Evolutionary conservation across 768 basidiomycete genomes (phyloP), one percentile per base, ranked within the genome.

Genomic region (Pisolithus tinctorius): DNA sequence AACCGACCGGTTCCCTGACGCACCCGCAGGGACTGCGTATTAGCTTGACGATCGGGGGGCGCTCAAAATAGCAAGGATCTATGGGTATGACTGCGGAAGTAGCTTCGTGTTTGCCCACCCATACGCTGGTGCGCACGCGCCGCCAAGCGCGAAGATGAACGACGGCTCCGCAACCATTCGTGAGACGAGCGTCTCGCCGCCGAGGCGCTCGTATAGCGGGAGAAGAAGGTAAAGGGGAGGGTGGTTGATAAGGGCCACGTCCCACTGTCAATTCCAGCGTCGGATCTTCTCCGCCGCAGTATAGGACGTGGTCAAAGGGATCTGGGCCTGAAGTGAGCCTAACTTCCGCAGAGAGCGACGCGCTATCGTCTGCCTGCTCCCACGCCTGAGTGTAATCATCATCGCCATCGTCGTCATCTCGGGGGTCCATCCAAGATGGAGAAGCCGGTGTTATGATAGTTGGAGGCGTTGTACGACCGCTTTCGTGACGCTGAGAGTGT

Each of bases 1-100:
- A 88, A 17, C 82, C 85, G 9, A 88, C 71, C 5, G 83, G 84
- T 63, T 86, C 83, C 31, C 81, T 75, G 37, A 81, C 63, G 58
- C 85, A 88, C 13, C 84, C 83, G 56, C 85, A 87, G 3, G 78
- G 67, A 54, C 76, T 80, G 54, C 70, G 71, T 50, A 77, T 69
- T 63, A 79, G 76, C 63, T 74, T 75, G 37, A 76, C 73, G 16
- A 75, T 69, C 13, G 72, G 68, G 11, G 68, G 56, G 31, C 74
- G 66, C 55, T 81, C 79, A 61, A 86, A 83, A 64, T 86, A 86
- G 10, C 63, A 65, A 5, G 78, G 58, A 51, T 84, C 79, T 58
- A 88, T 70, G 2, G 72, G 69, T 10, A 83, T 74, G 29, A 88
- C 79, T 14, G 71, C 67, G 43, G 71, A 70, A 1, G 80, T 68